Conservation (phyloP, 148 eudicot genomes). For the Dysphania ambrosioides region DNA sequence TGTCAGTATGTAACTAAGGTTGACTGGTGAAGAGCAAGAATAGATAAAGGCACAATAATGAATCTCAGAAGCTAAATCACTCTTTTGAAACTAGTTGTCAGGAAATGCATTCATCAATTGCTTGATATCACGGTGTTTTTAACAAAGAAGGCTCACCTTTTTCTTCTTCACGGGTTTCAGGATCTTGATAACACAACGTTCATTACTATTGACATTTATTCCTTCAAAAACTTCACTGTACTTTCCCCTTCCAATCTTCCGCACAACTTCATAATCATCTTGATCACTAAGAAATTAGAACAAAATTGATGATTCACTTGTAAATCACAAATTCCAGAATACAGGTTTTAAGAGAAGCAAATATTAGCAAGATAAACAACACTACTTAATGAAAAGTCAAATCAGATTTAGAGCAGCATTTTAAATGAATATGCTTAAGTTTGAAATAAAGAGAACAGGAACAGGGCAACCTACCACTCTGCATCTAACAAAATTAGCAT, state of each 20-base stretch:
- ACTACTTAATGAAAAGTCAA: background rate
- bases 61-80: background rate
- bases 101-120: background rate
- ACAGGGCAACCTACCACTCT: background rate
- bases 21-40: background rate
- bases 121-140: background rate
- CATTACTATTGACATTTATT: conserved; percentile 74
- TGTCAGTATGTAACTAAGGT: background rate
- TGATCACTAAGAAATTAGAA: conserved; percentile 58
- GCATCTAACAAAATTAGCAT: no score
- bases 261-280: conserved; percentile 97
- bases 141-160: conserved; percentile 51
- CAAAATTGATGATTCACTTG: conserved; percentile 8
- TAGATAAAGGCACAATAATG: background rate
- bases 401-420: background rate
- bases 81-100: background rate
- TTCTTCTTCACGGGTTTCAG: conserved; percentile 96
- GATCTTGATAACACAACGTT: conserved; percentile 82
- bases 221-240: conserved; percentile 99
- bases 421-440: background rate
- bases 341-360: conserved; percentile 10
- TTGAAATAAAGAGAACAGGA: background rate
- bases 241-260: conserved; percentile 97
- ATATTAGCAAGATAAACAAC: background rate
- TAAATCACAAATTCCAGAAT: conserved; percentile 14